Evolutionary conservation across 2,329 filamentous ascomycete genomes (phyloP).

Genomic region (Exophiala bonariae): DNA sequence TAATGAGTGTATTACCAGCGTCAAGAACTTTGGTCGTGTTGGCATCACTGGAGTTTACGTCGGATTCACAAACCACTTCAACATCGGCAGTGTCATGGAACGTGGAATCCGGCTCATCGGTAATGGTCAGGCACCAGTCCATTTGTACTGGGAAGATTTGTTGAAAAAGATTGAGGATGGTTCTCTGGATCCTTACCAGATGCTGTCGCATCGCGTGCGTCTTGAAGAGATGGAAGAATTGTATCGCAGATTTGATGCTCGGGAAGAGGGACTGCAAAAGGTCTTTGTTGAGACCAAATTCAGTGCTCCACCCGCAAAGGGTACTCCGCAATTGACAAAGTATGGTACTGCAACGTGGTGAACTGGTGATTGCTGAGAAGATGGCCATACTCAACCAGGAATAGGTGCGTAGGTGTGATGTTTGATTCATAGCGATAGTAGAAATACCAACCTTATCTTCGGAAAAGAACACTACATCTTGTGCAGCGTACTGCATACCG

Average conservation of each 20-base stretch:
- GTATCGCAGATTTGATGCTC: conserved; percentile 61
- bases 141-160: conserved; percentile 81
- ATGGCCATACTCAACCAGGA: too few species aligned
- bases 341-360: conserved; percentile 13
- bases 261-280: conserved; percentile 71
- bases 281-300: conserved; percentile 66
- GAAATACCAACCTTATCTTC: too few species aligned
- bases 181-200: conserved; percentile 72
- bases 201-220: conserved; percentile 76
- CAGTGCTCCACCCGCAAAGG: conserved; percentile 51
- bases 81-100: conserved; percentile 82
- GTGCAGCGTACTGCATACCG: too few species aligned
- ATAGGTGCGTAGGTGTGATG: too few species aligned
- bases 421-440: too few species aligned
- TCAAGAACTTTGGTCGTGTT: conserved; percentile 61
- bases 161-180: conserved; percentile 66
- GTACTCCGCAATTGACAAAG: conserved; percentile 53
- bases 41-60: conserved; percentile 75
- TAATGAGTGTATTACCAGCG: conserved; percentile 56
- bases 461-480: too few species aligned
- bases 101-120: conserved; percentile 77
- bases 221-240: conserved; percentile 71
- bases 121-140: conserved; percentile 71
- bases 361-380: too few species aligned
- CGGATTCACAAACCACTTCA: conserved; percentile 74